Evolutionary conservation across 331 rosid species (phyloP), one percentile per base, ranked within the genome.

Genomic region (Prunus yedoensis): DNA sequence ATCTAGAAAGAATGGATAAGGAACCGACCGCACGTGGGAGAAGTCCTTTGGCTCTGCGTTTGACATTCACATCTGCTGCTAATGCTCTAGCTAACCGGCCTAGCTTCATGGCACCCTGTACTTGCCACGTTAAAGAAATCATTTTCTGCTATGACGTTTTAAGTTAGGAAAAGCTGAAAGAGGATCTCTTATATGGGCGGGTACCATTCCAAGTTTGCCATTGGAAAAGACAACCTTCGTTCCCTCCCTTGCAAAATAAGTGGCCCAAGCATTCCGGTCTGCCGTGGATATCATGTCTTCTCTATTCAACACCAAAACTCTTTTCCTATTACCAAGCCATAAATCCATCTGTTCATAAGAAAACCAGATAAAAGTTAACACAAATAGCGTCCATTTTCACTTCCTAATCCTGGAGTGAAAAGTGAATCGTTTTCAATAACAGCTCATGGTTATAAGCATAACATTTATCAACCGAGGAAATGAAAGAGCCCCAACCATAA

Each of bases 211-310:
- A 78, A 78, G 93, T 75, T 92, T 84, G 52, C 99, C 99, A 81
- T 94, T 94, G 41, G 97, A 85, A 79, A 90, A 94, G 73, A 94
- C 87, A 73, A 79, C 96, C 79, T 89, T 94, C 5, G 73, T 88
- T 66, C 97, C 97, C 74, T 86, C 85, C 74, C 81, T 85, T 32
- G 91, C 75, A 87, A 82, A 94, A 88, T 91, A 87, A 38, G 85
- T 74, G 2, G 99, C 99, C 99, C 99, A 94, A 79, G 95, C 93
- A 89, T 94, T 90, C 65, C 96, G 90, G 78, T 94, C 99, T 52
- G 85, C 89, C 0, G 86, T 78, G 62, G 96, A 87, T 85, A 94
- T 92, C 97, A 94, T 94, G 86, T 94, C 97, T 85, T 92, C 99
- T 79, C 99, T 92, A 77, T 94, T 94, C 80, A 94, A 81, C 74